These are phyloP conservation scores for Plasmodium knowlesi DNA, from an alignment of 169 alveolate genomes.

Conservation along the genomic window DNA sequence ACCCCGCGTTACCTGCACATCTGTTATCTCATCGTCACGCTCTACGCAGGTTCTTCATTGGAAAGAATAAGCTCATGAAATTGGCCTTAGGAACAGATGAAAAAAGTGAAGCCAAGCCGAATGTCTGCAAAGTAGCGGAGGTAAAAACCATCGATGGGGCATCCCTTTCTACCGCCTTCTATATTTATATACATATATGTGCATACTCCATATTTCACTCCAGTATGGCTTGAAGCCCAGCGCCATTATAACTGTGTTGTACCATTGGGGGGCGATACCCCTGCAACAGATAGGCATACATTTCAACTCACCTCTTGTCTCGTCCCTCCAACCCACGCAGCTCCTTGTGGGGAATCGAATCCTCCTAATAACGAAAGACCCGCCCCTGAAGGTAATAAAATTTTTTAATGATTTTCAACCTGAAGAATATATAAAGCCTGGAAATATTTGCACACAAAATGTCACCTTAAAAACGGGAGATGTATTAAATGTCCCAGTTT, in stretches of 20 bases:
- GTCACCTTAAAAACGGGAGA: constrained; percentile 61
- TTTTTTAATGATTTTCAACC: constrained; percentile 75
- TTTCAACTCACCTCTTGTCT: not conserved
- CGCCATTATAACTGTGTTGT: not conserved
- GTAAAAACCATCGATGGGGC: not conserved
- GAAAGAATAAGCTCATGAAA: constrained; percentile 74
- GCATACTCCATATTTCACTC: not conserved
- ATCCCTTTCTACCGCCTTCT: not conserved
- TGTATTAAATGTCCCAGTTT: constrained; percentile 60
- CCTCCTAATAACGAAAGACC: constrained; percentile 57
- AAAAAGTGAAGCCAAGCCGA: constrained; percentile 50
- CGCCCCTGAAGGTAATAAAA: constrained; percentile 61
- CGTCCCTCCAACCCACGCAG: not conserved
- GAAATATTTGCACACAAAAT: constrained; percentile 47
- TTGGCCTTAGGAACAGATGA: constrained; percentile 43
- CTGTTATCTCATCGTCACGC: not conserved
- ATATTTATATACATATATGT: not conserved
- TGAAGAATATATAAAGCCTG: constrained; percentile 63
- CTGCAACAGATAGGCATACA: not conserved
- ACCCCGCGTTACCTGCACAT: not conserved
- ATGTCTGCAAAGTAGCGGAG: constrained; percentile 48
- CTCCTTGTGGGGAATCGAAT: constrained; percentile 71
- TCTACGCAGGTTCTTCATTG: constrained; percentile 41
- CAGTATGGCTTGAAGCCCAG: not conserved
- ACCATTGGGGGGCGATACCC: not conserved